Base-by-base conservation (phyloP, 1,284 basidiomycete species). In the Ganoderma lingzhi region DNA sequence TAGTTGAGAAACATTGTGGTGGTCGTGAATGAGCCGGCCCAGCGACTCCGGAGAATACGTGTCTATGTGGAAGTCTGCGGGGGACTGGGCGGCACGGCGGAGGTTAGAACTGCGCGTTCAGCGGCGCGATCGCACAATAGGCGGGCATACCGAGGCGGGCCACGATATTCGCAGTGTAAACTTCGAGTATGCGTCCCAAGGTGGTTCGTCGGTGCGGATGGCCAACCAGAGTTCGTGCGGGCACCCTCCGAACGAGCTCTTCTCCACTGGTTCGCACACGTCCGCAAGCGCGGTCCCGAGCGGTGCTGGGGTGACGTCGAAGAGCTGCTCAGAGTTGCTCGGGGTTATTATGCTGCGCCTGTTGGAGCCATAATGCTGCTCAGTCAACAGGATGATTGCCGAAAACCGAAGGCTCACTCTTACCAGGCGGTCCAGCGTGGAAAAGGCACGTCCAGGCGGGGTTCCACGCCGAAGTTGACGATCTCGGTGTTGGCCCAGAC, bases 111-210 rank as follows among this genome's bases (percentile, higher is more conserved):
- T 23, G n/a, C 23, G 53, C 41, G 19, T 44, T 62, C 53, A 6
- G 14, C 23, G 15, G 12, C n/a, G 19, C 23, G 30, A 17, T 17
- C 8, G 66, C 14, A 41, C 42, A 10, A 48, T 48, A 19, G 45
- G 45, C 9, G 23, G 45, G 41, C 90, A 75, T 74, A 93, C 91
- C 17, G 84, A 89, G 64, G 90, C 90, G 37, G 89, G 85, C 87
- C 87, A 92, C 44, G 91, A 92, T 19, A 90, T 69, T 45, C 90
- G 82, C 41, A 92, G 79, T 1, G 90, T 91, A 74, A 88, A 92
- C 53, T 84, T 83, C 30, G 80, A 73, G 74, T 86, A 85, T 1
- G 73, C 68, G 10, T 70, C 72, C 89, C 90, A 91, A 5, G 68
- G 68, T 1, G 74, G 71, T 69, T 80, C 77, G 73, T 87, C 86